These are phyloP conservation scores for Magnaporthales sp. DNA, from an alignment of 2,329 filamentous ascomycete genomes.

Conservation along the genomic window DNA sequence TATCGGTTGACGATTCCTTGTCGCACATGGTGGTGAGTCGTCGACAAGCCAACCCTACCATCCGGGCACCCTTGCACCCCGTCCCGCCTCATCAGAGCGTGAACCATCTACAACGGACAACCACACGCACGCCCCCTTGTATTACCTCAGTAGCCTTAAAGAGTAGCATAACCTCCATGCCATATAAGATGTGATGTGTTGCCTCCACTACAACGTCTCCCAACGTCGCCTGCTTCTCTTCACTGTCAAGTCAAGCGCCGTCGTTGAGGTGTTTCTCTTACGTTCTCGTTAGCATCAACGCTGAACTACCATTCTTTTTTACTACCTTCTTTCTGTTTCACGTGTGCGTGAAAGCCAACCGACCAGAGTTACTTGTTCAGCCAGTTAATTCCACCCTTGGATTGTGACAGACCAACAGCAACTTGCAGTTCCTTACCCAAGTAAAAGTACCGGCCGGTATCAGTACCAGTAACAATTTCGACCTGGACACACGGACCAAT, in stretches of 20 bases:
- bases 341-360: background rate
- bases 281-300: background rate
- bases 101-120: background rate
- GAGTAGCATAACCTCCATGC: background rate
- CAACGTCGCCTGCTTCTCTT: background rate
- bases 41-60: background rate
- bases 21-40: background rate
- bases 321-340: background rate
- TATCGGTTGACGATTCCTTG: background rate
- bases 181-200: slow-evolving; percentile 1
- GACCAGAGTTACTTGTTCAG: background rate
- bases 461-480: background rate
- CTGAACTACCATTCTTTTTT: background rate
- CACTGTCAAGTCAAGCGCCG: background rate
- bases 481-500: background rate
- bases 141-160: background rate
- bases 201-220: background rate
- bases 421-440: background rate
- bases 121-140: background rate
- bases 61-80: background rate
- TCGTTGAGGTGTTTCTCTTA: background rate
- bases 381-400: background rate
- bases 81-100: background rate
- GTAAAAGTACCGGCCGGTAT: background rate
- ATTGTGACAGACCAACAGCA: background rate